Conservation (phyloP, 148 eudicot species). For the Talinum fruticosum region DNA sequence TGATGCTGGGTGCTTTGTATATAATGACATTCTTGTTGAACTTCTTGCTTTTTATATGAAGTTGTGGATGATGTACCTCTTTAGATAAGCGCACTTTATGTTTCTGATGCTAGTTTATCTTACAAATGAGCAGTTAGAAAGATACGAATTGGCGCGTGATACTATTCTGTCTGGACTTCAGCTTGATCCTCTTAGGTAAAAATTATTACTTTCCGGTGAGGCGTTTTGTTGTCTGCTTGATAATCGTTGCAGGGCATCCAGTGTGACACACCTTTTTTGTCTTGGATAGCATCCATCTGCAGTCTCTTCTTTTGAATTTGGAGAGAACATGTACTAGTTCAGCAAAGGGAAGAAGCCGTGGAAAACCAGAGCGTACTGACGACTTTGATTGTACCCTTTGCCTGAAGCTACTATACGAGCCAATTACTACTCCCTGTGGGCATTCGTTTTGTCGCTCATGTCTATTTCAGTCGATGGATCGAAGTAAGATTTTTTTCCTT, state of each 20-base stretch:
- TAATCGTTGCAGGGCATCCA: not conserved
- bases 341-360: conserved; percentile 41
- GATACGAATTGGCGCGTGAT: conserved; percentile 70
- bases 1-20: conserved; percentile 2
- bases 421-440: conserved; percentile 96
- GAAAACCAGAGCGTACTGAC: conserved; percentile 68
- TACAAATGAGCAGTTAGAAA: conserved; percentile 70
- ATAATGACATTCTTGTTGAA: not conserved
- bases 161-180: conserved; percentile 71
- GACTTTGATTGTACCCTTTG: conserved; percentile 98
- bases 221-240: conserved; percentile 1
- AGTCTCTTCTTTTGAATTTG: conserved; percentile 49
- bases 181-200: conserved; percentile 79
- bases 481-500: conserved; percentile 55
- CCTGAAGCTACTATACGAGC: conserved; percentile 88
- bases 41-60: not conserved
- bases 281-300: conserved; percentile 47
- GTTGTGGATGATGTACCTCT: not conserved
- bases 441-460: conserved; percentile 97
- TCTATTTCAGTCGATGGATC: conserved; percentile 94
- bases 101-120: conserved; percentile 18
- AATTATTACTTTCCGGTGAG: not conserved
- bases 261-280: conserved; percentile 15
- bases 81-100: not conserved
- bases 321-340: conserved; percentile 39